Conservation (phyloP, 1,284 basidiomycete genomes). For the Leucocoprinus gongylophorus region DNA sequence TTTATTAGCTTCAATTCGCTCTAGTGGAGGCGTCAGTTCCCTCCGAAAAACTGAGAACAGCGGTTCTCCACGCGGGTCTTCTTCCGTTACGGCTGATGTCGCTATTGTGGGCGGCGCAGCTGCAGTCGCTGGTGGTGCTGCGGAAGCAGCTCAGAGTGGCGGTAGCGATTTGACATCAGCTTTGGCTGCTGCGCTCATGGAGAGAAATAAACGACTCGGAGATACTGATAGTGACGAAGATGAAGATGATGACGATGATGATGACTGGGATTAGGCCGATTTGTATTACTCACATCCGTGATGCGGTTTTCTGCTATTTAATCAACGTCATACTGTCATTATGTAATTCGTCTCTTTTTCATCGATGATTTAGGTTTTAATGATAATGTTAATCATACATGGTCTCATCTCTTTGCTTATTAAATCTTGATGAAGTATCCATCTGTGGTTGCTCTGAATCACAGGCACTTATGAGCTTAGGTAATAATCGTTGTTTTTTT, state of each 20-base stretch:
- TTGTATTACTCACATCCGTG: too few relatives aligned
- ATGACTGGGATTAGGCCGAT: too few relatives aligned
- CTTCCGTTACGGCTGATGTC: slow-evolving; percentile 20
- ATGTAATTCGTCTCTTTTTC: too few relatives aligned
- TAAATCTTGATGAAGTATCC: too few relatives aligned
- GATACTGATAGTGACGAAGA: slow-evolving; percentile 89
- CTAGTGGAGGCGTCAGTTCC: slow-evolving; percentile 53
- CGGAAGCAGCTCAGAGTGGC: slow-evolving; percentile 24
- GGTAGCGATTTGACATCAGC: slow-evolving; percentile 47
- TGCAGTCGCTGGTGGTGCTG: slow-evolving; percentile 34
- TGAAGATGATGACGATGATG: slow-evolving; percentile 60
- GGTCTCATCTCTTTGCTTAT: too few relatives aligned
- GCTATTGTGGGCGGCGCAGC: slow-evolving; percentile 24
- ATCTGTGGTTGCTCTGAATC: too few relatives aligned
- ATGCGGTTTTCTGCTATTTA: too few relatives aligned
- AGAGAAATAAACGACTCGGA: slow-evolving; percentile 85
- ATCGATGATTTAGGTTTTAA: too few relatives aligned
- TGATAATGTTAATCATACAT: too few relatives aligned
- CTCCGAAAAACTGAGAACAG: slow-evolving; percentile 60
- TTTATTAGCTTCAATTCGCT: slow-evolving; percentile 47
- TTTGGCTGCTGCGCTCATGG: slow-evolving; percentile 47
- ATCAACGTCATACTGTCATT: too few relatives aligned
- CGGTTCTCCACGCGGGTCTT: slow-evolving; percentile 27
- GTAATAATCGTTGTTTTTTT: too few relatives aligned
- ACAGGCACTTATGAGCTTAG: too few relatives aligned